Evolutionary conservation across 148 eudicot genomes (phyloP), one percentile per base, ranked within the genome.

Genomic region (Amaranthus cruentus): DNA sequence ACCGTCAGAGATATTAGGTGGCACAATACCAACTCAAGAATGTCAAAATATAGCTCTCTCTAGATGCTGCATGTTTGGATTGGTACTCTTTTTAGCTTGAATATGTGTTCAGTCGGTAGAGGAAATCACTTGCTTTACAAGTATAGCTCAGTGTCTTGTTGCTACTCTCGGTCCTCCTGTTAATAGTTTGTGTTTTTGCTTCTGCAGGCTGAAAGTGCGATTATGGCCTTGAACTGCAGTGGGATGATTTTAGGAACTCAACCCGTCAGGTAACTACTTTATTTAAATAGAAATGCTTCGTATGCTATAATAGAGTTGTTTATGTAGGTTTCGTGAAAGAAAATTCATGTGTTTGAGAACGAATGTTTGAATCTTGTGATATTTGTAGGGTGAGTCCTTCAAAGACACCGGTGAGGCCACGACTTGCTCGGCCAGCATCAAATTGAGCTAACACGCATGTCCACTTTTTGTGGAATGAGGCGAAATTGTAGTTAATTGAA

Each of bases 361-460:
- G 12, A 47, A 28, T 54, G 38, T 8, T 47, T 49, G 43, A 57
- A 59, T 60, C 38, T 55, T 55, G 47, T 59, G 49, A 7, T 18
- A 66, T 78, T 68, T 69, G 64, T 61, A 93, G 98, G 96, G 98
- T 93, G 75, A 93, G 98, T 82, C 98, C 98, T 77, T 93, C 98
- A 4, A 93, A 93, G 96, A 93, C 98, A 47, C 98, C 98, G 49
- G 98, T 93, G 84, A 88, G 98, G 91, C 90, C 96, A 0, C 85
- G 93, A 44, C 78, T 78, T 71, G 72, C 84, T 67, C 89, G 87
- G 73, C 87, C 83, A 50, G 76, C 81, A 51, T 57, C 69, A 59
- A 76, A 68, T 74, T 76, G 73, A 80, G 79, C 72, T 61, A 50
- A 18, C 49, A 54, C 3, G n/a, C 18, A 10, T 14, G 59, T 68